phyloP scores from a whole-genome alignment of 805 yeast genomes.

The Candida cerambycidarum region DNA sequence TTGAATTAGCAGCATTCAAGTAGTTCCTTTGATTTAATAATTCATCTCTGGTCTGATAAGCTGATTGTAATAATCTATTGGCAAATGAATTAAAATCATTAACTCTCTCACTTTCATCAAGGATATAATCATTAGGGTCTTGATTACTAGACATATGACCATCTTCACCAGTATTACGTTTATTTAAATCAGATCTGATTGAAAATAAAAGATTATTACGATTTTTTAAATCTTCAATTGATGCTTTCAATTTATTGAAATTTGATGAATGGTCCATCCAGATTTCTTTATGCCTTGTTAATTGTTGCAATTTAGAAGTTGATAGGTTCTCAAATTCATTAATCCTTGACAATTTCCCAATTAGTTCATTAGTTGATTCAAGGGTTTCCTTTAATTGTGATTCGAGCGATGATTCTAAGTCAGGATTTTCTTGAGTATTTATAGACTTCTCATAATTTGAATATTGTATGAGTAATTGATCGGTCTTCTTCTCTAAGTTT shows the following conservation, averaged over 20 bases:
- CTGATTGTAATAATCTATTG: slow-evolving; percentile 79
- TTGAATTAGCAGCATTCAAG: slow-evolving; percentile 62
- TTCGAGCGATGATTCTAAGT: slow-evolving; percentile 23
- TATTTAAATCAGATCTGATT: slow-evolving; percentile 78
- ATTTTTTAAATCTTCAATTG: slow-evolving; percentile 72
- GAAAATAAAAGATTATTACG: slow-evolving; percentile 69
- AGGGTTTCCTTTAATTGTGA: slow-evolving; percentile 25
- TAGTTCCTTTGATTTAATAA: slow-evolving; percentile 67
- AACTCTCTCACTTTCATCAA: slow-evolving; percentile 72
- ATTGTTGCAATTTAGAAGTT: slow-evolving; percentile 75
- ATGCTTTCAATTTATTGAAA: slow-evolving; percentile 55
- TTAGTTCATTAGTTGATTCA: slow-evolving; percentile 48
- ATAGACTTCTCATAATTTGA: slow-evolving; percentile 30
- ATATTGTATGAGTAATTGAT: slow-evolving; percentile 46
- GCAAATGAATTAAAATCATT: slow-evolving; percentile 73
- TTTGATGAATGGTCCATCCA: slow-evolving; percentile 68
- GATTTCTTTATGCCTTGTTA: slow-evolving; percentile 77
- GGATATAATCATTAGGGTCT: slow-evolving; percentile 68
- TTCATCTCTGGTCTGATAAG: slow-evolving; percentile 87
- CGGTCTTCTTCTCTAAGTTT: slow-evolving; percentile 71
- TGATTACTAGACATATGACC: background rate
- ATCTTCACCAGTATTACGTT: slow-evolving; percentile 38
- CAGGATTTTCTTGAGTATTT: slow-evolving; percentile 23
- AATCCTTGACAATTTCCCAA: slow-evolving; percentile 33
- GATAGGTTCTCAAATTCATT: slow-evolving; percentile 40